Evolutionary conservation across 495 filamentous ascomycete species (phyloP), one percentile per base, ranked within the genome.

Genomic region (Aspergillus nidulans): DNA sequence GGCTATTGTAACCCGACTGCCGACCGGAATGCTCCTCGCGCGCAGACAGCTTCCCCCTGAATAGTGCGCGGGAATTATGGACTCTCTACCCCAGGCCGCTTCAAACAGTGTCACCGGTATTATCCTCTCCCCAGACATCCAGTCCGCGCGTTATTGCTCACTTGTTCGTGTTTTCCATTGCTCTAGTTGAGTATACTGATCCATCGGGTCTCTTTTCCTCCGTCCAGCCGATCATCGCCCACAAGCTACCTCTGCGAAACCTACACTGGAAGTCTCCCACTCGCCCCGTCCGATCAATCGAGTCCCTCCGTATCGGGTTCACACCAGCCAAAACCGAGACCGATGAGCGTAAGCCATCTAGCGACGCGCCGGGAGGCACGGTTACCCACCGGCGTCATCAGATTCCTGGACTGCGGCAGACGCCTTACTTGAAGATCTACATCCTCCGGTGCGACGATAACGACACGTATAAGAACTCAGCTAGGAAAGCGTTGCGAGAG

Each of bases 251-350:
- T 10, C 78, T 98, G n/a, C 86, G 85, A 50, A 92, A 96, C 66
- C 84, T 98, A 42, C 88, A 97, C 66, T 98, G 94, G 94, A 94
- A 96, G 68, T 96, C 95, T 6, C 87, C 94, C 43, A 85, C 85
- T 23, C 86, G 94, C 9, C 92, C 95, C 9, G 75, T 96, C 36
- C 85, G 94, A 46, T 95, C 92, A 23, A 97, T 98, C 68, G 85
- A 87, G 64, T 90, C 91, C 42, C 82, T 98, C 36, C 90, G 96
- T 63, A 82, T 97, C 63, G 91, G 95, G 44, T 84, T 97, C 55
- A 76, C 91, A 12, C 85, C 87, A 3, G 78, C 70, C 30, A 70
- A 69, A 41, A 54, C 62, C 55, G 69, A 73, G 12, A 28, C 62
- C 4, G 50, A 51, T 20, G 71, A 71, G 56, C 67, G 63, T 28